Percentiles rank a stretch among this genome's conserved stretches.
These are phyloP conservation scores for Gracilariopsis chorda DNA, from an alignment of 23 red algal species.

Conservation along the genomic window DNA sequence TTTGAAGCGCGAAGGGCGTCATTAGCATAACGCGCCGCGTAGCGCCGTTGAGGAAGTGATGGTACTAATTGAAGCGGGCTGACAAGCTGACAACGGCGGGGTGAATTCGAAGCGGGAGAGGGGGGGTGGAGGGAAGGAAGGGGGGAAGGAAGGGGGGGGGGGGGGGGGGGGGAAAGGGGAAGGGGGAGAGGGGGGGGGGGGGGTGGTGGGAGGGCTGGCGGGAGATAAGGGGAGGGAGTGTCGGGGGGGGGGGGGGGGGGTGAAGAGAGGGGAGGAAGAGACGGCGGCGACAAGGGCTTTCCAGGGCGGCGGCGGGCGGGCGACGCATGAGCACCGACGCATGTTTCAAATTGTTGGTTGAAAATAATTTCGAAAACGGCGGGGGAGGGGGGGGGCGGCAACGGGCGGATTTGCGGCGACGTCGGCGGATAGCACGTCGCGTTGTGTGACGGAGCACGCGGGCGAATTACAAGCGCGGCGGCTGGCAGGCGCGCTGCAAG, in stretches of 20 bases:
- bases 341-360: too few species aligned
- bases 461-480: not conserved
- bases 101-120: too few species aligned
- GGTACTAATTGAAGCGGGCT: not conserved
- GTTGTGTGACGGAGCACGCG: not conserved
- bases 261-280: not conserved
- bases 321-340: too few species aligned
- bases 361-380: too few species aligned
- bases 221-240: not conserved
- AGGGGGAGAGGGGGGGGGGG: not conserved
- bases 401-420: not conserved
- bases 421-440: too few species aligned
- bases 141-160: not conserved
- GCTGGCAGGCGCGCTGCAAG: not conserved
- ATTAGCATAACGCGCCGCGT: not conserved
- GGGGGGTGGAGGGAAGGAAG: not conserved
- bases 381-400: not conserved
- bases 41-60: not conserved
- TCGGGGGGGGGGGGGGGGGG: not conserved
- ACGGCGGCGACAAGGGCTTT: not conserved
- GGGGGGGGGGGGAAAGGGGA: not conserved
- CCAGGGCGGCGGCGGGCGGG: not conserved
- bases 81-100: not conserved
- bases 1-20: not conserved
- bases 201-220: not conserved